These are phyloP conservation scores for Ogataea zsoltii DNA, from an alignment of 805 yeast genomes.

Conservation along the genomic window DNA sequence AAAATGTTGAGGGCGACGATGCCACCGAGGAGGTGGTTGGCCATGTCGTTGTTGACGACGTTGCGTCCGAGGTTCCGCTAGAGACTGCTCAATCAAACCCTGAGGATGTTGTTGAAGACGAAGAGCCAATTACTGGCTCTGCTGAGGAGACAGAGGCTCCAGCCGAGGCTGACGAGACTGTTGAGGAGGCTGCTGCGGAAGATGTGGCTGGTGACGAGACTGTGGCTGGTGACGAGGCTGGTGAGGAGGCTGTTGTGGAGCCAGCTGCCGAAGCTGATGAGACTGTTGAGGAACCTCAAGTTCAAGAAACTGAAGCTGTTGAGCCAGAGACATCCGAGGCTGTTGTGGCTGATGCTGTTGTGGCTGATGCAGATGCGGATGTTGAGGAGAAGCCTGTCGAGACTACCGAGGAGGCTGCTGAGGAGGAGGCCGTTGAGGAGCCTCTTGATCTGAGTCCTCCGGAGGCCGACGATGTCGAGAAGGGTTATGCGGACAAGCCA, in stretches of 20 bases:
- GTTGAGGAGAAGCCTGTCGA: slow-evolving; percentile 11
- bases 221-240: slow-evolving; percentile 1
- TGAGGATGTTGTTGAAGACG: slow-evolving; percentile 21
- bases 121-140: slow-evolving; percentile 11
- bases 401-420: too few species aligned
- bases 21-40: slow-evolving; percentile 2
- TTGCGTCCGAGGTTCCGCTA: slow-evolving; percentile 19
- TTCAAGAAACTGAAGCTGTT: slow-evolving; percentile 2
- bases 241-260: slow-evolving; percentile 8
- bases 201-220: slow-evolving; percentile 12
- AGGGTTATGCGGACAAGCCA: slow-evolving; percentile 46
- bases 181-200: not conserved
- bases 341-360: slow-evolving; percentile 8
- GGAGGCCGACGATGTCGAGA: slow-evolving; percentile 40
- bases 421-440: slow-evolving; percentile 7
- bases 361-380: slow-evolving; percentile 1
- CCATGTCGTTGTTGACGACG: slow-evolving; percentile 7
- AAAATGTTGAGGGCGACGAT: slow-evolving; percentile 3
- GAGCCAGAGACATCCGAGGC: not conserved
- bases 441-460: slow-evolving; percentile 30
- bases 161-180: not conserved
- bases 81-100: slow-evolving; percentile 6
- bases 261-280: slow-evolving; percentile 13
- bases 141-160: not conserved
- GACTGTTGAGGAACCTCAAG: slow-evolving; percentile 10